phyloP scores from a whole-genome alignment of 176 grass and related monocot species.

The Olyra latifolia region DNA sequence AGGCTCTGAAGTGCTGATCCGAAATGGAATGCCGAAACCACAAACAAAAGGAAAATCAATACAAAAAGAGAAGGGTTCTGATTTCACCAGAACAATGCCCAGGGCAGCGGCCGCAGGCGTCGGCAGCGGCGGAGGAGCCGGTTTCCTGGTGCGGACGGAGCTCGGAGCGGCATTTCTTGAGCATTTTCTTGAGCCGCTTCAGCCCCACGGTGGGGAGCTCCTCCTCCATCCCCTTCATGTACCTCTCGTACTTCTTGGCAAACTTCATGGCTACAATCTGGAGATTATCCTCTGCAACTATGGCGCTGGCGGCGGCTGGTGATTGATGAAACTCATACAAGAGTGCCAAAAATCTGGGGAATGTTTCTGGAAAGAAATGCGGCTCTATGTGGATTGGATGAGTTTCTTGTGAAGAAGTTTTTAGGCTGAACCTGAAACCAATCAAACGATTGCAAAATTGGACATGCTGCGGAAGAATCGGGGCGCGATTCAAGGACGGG shows the following conservation, averaged over 20 bases:
- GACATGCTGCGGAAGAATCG: background rate
- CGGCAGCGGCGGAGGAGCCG: background rate
- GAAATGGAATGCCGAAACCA: background rate
- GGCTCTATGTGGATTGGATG: background rate
- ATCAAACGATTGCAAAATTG: background rate
- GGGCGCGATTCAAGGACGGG: background rate
- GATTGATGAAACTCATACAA: background rate
- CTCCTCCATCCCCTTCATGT: slow-evolving; percentile 66
- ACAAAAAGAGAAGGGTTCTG: background rate
- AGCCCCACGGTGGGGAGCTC: slow-evolving; percentile 73
- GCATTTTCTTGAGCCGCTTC: slow-evolving; percentile 86
- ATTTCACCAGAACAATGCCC: slow-evolving; percentile 59
- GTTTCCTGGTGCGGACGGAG: background rate
- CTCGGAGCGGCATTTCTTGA: slow-evolving; percentile 62
- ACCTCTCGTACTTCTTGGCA: slow-evolving; percentile 76
- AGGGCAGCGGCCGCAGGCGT: slow-evolving; percentile 24
- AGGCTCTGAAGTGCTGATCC: background rate
- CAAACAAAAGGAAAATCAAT: background rate
- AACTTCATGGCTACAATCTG: slow-evolving; percentile 67
- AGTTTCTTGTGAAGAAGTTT: background rate
- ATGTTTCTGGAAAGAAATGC: background rate
- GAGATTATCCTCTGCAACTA: too few species aligned
- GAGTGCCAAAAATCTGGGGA: background rate
- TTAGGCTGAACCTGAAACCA: background rate
- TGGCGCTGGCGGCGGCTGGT: background rate